Base-by-base conservation (phyloP, 2,329 filamentous ascomycete species). In the Cercospora zeina region DNA sequence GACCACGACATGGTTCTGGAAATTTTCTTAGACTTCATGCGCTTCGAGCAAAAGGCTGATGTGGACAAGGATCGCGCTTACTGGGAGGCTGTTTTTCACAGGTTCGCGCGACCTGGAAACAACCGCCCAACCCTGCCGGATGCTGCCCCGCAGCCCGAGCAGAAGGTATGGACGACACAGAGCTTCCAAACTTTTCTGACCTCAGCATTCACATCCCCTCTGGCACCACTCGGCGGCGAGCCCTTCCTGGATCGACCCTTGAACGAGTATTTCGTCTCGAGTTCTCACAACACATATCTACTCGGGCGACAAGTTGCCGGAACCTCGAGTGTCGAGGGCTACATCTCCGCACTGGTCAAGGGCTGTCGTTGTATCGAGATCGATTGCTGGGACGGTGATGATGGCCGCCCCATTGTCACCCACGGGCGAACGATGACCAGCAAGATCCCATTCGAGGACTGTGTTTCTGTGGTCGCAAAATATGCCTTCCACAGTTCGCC, bases 261-360 rank as follows among this genome's bases (percentile, higher is more conserved):
- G 74, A 96, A 96, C 74, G 93, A 97, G 74, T 99, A 99, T 77
- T 97, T 92, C 80, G 95, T 99, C 68, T 97, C 93, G 1, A 97
- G 93, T 79, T 97, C 95, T 1, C 95, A 99, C 81, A 99, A 99
- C 77, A 99, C 95, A 0, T 99, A 99, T 72, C 87, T 99, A 0
- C 82, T 96, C 4, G 95, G 95, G 13, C 88, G 93, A 58, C 95
- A 99, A 75, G 88, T 97, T 1, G 89, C 87, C 10, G 93, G 93
- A 30, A 85, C 90, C 49, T 97, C 95, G 1, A 97, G 93, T 72
- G 90, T 96, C 1, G 95, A 99, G 76, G 92, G 92, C 47, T 99
- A 99, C 77, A 96, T 97, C 69, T 87, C 87, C 8, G 91, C 93
- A 2, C 83, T 99, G 6, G 87, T 90, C 66, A 89, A 90, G 63